Evolutionary conservation across 2,329 filamentous ascomycete genomes (phyloP), one percentile per base, ranked within the genome.

Genomic region (Fusarium coffeatum): DNA sequence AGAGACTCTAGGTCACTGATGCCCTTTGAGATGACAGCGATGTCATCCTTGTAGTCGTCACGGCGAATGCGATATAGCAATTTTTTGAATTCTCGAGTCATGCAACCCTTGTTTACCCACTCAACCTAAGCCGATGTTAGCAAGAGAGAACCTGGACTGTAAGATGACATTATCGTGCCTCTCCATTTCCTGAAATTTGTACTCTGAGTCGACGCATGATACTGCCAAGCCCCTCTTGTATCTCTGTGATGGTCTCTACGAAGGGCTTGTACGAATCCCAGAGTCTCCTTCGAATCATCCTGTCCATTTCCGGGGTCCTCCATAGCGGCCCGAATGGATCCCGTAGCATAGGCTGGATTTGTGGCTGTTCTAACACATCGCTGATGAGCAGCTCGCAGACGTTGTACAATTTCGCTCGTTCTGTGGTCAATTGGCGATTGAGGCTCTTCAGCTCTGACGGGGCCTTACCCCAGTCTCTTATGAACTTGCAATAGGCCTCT

Each of bases 311-410:
- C 0, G 69, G 43, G 2, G 67, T 72, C 3, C 67, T 59, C 79
- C 78, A 81, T 0, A 74, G 13, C 0, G 54, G 58, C 0, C 78
- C 78, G 2, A 78, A 76, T 0, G 78, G 74, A 6, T 76, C 45
- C 0, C 72, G 46, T 4, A 81, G 69, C 75, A 81, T 77, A 8
- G 57, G 28, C 8, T 78, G 72, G 1, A 80, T 71, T 9, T 76
- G 43, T 8, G 45, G n/a, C 0, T 58, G 64, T 0, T 73, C 58
- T 0, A 77, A 74, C 0, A 77, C 62, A 2, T 75, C 76, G 1
- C 54, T 57, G 5, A 80, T 71, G 0, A 80, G 71, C 12, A 75
- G 75, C 22, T 78, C 68, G 34, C 72, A 79, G 9, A 77, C 73
- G 43, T 80, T 78, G 6, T 73, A 61, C 0, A 79, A 42, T 15